Conservation (phyloP, 305 asterid genomes). For the Nicotiana rustica region DNA sequence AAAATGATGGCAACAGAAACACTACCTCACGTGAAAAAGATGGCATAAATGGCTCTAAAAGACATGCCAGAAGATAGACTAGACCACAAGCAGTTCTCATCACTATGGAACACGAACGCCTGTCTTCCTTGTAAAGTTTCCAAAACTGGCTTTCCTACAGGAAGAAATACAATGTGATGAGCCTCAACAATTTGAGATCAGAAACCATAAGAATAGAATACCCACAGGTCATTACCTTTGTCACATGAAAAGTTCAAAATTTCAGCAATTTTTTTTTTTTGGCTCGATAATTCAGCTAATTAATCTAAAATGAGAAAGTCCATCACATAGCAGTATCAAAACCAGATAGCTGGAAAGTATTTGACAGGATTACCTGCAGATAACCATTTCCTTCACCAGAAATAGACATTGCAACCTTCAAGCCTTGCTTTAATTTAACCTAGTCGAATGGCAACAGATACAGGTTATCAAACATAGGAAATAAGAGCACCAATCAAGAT, state of each 20-base stretch:
- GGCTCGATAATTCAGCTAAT: neutral
- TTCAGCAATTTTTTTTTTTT: neutral
- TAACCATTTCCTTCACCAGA: constrained; percentile 96
- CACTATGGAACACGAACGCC: constrained; percentile 70
- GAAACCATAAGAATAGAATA: constrained; percentile 26
- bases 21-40: constrained; percentile 85
- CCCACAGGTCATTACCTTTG: constrained; percentile 2
- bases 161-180: constrained; percentile 34
- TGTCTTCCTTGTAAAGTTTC: constrained; percentile 95
- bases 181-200: constrained; percentile 11
- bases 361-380: constrained; percentile 69
- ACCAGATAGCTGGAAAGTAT: constrained; percentile 13
- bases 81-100: constrained; percentile 88
- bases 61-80: constrained; percentile 88
- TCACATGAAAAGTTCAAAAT: neutral
- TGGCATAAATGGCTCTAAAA: constrained; percentile 95
- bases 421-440: constrained; percentile 95
- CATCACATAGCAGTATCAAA: constrained; percentile 6
- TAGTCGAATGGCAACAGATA: constrained; percentile 37
- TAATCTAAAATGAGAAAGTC: neutral
- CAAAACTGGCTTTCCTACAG: constrained; percentile 86
- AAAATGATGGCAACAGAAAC: constrained; percentile 17
- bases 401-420: constrained; percentile 86
- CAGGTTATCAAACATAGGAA: constrained; percentile 36
- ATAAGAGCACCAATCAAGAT: constrained; percentile 28